Base-by-base conservation (phyloP, 2,329 filamentous ascomycete genomes). In the Stagonosporopsis vannaccii region DNA sequence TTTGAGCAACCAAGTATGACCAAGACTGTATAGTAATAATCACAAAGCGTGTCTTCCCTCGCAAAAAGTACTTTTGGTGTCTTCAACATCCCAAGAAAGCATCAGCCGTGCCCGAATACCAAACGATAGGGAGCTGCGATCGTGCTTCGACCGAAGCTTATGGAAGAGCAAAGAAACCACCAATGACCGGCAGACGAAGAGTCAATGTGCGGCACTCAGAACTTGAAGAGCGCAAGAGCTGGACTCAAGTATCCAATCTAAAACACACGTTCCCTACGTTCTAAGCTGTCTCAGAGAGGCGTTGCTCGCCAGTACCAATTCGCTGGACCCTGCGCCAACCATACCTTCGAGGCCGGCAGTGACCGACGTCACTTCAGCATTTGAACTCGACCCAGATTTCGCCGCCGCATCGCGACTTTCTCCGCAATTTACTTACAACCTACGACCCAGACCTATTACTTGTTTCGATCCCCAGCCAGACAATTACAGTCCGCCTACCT, bases 291-390 rank as follows among this genome's bases (percentile, higher is more conserved):
- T 15, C 8, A 1, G 20, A 8, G n/a, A 47, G 20, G 45, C n/a
- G 42, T 41, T 55, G 46, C 20, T 19, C 19, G 35, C 36, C 33
- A 42, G 55, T 41, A 52, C 56, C 17, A 55, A 56, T 62, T 48
- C 55, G 56, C 41, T 64, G 58, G 65, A 66, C 61, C 64, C 69
- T 62, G 62, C 54, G 55, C 60, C 56, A 51, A 42, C 50, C 48
- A 15, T 13, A 53, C 60, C 63, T 48, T 51, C 51, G 37, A 44
- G 49, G 52, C 48, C 48, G 48, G 50, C 37, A 51, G 20, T 26
- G 41, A 60, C 62, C 58, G 69, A 71, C 68, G 71, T 72, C 70
- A 74, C 69, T n/a, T 57, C 36, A 60, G 57, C 51, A 62, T 48
- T 63, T 35, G 54, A 61, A 26, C 47, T 62, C 61, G 45, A 55